These are phyloP conservation scores for Elsinoe perseae DNA, from an alignment of 2,329 filamentous ascomycete genomes.

Conservation along the genomic window DNA sequence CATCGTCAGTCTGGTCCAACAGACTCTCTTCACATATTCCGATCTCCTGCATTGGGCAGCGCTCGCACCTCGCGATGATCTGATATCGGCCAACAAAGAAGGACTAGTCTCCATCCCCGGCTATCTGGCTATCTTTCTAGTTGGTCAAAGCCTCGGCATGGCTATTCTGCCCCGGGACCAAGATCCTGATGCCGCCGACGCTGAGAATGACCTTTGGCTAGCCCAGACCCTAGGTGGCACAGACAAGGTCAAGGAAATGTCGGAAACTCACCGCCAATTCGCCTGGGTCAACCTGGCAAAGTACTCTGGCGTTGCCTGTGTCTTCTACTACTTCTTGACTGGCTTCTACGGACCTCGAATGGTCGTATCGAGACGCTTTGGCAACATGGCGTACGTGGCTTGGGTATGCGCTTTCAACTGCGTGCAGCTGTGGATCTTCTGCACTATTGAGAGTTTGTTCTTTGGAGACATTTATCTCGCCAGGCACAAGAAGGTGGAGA, in stretches of 20 bases:
- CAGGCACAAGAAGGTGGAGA: constrained; percentile 48
- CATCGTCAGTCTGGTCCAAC: constrained; percentile 61
- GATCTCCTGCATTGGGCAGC: constrained; percentile 76
- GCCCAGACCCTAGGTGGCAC: constrained; percentile 27
- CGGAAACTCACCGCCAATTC: constrained; percentile 15
- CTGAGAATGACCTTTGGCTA: constrained; percentile 32
- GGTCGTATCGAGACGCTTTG: constrained; percentile 75
- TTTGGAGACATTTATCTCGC: constrained; percentile 65
- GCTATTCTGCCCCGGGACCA: constrained; percentile 58
- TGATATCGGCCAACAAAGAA: constrained; percentile 86
- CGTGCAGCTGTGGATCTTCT: constrained; percentile 71
- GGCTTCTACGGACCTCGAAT: constrained; percentile 66
- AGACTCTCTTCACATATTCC: constrained; percentile 67
- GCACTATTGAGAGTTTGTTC: constrained; percentile 65
- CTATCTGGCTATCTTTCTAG: constrained; percentile 89
- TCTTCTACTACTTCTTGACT: constrained; percentile 62
- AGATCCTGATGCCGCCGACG: constrained; percentile 22
- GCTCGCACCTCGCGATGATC: constrained; percentile 65
- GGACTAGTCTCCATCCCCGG: constrained; percentile 92
- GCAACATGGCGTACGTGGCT: constrained; percentile 86
- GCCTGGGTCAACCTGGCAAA: constrained; percentile 46
- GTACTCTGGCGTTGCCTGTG: constrained; percentile 61
- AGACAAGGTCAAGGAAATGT: constrained; percentile 16
- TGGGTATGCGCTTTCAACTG: constrained; percentile 92
- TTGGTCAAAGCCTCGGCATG: constrained; percentile 76